A percentile compares a stretch with the other conserved stretches of the same genome.
phyloP scores from a whole-genome alignment of 106 monocot species.

The Dactylorhiza incarnata region DNA sequence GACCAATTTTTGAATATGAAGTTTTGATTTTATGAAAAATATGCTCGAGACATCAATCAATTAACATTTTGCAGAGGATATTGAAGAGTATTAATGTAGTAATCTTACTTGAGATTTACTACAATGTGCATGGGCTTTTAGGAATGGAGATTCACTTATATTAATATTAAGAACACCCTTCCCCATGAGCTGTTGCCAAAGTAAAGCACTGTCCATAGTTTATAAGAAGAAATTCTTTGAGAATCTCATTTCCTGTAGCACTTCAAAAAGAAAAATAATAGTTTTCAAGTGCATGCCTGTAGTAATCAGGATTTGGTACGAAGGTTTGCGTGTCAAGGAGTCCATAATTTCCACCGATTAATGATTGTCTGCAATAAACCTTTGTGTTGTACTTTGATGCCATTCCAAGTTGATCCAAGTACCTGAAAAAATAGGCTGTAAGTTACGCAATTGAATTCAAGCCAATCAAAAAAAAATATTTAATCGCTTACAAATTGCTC shows the following conservation, averaged over 20 bases:
- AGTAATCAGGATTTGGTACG: conserved; percentile 93
- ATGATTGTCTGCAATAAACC: conserved; percentile 65
- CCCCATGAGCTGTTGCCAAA: conserved; percentile 87
- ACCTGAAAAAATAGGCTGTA: conserved; percentile 35
- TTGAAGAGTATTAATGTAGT: not conserved
- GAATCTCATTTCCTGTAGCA: not conserved
- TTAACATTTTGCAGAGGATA: not conserved
- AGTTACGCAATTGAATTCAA: no score
- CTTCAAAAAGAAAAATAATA: not conserved
- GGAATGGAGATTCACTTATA: conserved; percentile 44
- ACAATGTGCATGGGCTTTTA: conserved; percentile 80
- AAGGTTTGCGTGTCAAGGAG: conserved; percentile 72
- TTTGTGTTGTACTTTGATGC: conserved; percentile 62
- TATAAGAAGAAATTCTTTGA: not conserved
- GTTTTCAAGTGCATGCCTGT: conserved; percentile 36
- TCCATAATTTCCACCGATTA: conserved; percentile 88
- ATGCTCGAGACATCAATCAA: no score
- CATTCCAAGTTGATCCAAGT: conserved; percentile 92
- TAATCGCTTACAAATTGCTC: no score
- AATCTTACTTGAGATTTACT: conserved; percentile 32
- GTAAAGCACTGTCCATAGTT: conserved; percentile 39
- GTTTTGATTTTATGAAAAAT: not conserved
- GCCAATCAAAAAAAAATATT: no score
- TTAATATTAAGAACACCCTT: conserved; percentile 55
- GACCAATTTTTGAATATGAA: not conserved